Percentiles rank a stretch among this genome's conserved stretches.
phyloP scores from a whole-genome alignment of 1,139 yeast species.

The Blastobotrys apis region DNA sequence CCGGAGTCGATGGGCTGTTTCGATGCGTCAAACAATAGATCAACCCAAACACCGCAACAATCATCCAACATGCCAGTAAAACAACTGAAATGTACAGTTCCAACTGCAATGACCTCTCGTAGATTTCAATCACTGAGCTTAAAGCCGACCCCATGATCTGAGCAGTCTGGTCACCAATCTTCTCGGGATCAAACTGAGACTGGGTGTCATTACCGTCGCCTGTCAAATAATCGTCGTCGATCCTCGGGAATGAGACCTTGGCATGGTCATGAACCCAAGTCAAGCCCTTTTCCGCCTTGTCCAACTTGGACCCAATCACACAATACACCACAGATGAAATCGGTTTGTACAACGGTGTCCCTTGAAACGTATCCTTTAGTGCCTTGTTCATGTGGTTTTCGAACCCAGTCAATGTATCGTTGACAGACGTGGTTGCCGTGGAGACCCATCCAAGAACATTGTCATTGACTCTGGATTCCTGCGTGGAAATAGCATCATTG shows the following conservation, averaged over 20 bases:
- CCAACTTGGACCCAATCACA: conserved; percentile 68
- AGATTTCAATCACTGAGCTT: conserved; percentile 18
- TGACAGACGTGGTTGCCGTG: conserved; percentile 51
- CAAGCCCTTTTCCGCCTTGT: conserved; percentile 61
- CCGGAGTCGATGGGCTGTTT: background rate
- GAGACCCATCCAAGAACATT: conserved; percentile 65
- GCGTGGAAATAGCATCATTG: conserved; percentile 43
- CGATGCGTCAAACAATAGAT: conserved; percentile 19
- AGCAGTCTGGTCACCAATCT: conserved; percentile 10
- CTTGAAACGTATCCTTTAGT: conserved; percentile 55
- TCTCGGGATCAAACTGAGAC: conserved; percentile 7
- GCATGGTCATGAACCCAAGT: conserved; percentile 73
- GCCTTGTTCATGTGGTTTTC: conserved; percentile 50
- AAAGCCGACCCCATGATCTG: conserved; percentile 12
- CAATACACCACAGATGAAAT: conserved; percentile 66
- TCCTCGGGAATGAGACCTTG: conserved; percentile 54
- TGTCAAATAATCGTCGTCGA: conserved; percentile 30
- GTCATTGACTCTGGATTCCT: conserved; percentile 51
- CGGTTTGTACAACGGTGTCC: conserved; percentile 61
- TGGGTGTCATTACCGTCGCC: background rate
- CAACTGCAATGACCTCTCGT: conserved; percentile 20
- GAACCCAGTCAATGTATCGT: conserved; percentile 51
- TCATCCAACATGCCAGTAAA: conserved; percentile 24
- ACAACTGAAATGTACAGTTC: conserved; percentile 27
- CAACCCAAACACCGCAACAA: conserved; percentile 23